Base-by-base conservation (phyloP, 179 eudicot genomes). In the Silene noctiflora region DNA sequence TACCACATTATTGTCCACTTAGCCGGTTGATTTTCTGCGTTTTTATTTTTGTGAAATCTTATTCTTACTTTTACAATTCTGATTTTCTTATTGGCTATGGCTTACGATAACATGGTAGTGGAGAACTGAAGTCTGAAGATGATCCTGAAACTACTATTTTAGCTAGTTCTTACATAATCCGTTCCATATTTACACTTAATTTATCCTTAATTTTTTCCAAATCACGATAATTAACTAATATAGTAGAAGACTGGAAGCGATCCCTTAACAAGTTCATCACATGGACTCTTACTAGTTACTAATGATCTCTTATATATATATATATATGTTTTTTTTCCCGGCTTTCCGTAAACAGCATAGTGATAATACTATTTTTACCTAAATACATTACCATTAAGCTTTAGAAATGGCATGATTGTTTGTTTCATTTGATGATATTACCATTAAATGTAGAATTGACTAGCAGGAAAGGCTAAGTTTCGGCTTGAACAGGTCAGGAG, bases 391-490 rank as follows among this genome's bases (percentile, higher is more conserved):
- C 75, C 84, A 78, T 69, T 21, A 73, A 74, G 67, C 77, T 81
- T 60, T 72, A 22, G 67, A 77, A 61, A 76, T 76, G 56, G 68
- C 53, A 53, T 61, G 77, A 74, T 81, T 27, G 68, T 62, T 42
- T 71, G 76, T 68, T 53, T 77, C 69, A 74, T 79, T 39, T 72
- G 66, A 13, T 73, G 60, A 20, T 67, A 58, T 25, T 67, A 58
- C 27, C 4, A 24, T 16, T 46, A 14, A 71, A 59, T 35, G 44
- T 69, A 70, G 24, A 25, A n/a, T 27, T 58, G 75, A 19, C 74
- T 83, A 91, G 71, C 88, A 87, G 60, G 85, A 82, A 78, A 89
- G 85, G 85, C 93, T 84, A 77, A 87, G 87, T 27, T 78, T 81
- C 59, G 82, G 83, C 64, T 86, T 85, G 74, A 88, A 81, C 44